Evolutionary conservation across 2,329 filamentous ascomycete species (phyloP).

Genomic region (Intubia oerlemansii): DNA sequence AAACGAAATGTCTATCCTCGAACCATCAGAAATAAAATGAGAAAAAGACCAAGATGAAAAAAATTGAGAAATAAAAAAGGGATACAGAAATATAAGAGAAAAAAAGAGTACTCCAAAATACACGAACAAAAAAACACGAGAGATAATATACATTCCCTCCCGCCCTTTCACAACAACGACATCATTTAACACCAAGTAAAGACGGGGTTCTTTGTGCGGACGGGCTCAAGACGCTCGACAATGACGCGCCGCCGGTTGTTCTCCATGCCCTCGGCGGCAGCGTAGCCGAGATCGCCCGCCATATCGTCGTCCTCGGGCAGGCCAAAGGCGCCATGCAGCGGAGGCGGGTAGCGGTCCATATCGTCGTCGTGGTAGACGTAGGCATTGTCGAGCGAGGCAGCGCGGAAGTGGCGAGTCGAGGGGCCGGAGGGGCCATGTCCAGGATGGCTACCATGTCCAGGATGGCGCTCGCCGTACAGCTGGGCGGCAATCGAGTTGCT

Average conservation of each 20-base stretch:
- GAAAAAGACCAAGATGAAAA: no score
- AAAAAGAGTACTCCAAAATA: no score
- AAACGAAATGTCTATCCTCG: no score
- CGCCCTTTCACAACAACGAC: no score
- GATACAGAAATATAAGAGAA: no score
- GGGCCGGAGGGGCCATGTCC: background rate
- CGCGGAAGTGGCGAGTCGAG: constrained; percentile 2
- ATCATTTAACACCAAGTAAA: constrained; percentile 76
- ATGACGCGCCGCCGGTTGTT: constrained; percentile 84
- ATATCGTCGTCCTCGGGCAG: constrained; percentile 65
- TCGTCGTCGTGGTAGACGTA: constrained; percentile 45
- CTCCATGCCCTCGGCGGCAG: constrained; percentile 84
- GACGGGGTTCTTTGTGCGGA: constrained; percentile 86
- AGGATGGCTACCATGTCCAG: background rate
- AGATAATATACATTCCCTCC: no score
- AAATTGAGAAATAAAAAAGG: no score
- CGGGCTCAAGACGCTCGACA: constrained; percentile 84
- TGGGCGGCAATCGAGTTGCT: constrained; percentile 31
- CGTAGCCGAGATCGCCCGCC: constrained; percentile 85
- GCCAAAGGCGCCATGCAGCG: background rate
- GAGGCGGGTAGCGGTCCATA: constrained; percentile 2
- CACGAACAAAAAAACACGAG: no score
- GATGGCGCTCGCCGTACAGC: constrained; percentile 19
- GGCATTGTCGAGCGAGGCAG: constrained; percentile 8
- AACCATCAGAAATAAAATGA: no score